phyloP scores from a whole-genome alignment of 805 yeast species.

The Brettanomyces custersianus region DNA sequence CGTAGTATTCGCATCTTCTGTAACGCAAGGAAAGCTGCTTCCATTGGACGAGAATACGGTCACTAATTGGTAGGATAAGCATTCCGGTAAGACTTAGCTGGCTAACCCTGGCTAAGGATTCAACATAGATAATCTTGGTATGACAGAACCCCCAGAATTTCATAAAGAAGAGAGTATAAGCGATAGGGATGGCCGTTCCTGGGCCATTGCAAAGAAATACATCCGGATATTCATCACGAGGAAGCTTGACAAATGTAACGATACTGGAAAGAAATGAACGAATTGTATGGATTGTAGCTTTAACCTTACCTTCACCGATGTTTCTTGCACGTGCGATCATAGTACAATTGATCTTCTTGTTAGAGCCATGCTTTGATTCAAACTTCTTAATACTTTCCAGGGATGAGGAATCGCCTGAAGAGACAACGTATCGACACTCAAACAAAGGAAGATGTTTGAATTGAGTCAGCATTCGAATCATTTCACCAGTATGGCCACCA shows the following conservation, averaged over 20 bases:
- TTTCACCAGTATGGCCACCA: slow-evolving; percentile 96
- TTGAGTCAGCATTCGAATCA: slow-evolving; percentile 57
- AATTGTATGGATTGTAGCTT: slow-evolving; percentile 26
- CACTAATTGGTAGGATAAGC: slow-evolving; percentile 59
- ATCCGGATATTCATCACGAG: slow-evolving; percentile 16
- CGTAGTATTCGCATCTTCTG: slow-evolving; percentile 62
- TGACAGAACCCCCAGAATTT: slow-evolving; percentile 37
- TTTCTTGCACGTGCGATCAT: slow-evolving; percentile 24
- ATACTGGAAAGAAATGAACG: slow-evolving; percentile 22
- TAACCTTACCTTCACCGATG: slow-evolving; percentile 27
- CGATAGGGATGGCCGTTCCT: slow-evolving; percentile 68
- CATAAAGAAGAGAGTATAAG: slow-evolving; percentile 43
- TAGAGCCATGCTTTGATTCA: slow-evolving; percentile 18
- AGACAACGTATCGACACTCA: slow-evolving; percentile 22
- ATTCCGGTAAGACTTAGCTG: slow-evolving; percentile 69
- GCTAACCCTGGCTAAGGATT: slow-evolving; percentile 77
- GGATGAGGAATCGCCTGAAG: slow-evolving; percentile 41
- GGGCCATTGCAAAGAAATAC: slow-evolving; percentile 60
- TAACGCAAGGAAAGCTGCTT: slow-evolving; percentile 42
- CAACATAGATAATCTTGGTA: slow-evolving; percentile 68
- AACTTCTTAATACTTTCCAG: slow-evolving; percentile 28
- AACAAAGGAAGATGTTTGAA: slow-evolving; percentile 22
- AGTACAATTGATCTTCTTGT: slow-evolving; percentile 9
- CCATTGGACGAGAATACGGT: slow-evolving; percentile 91
- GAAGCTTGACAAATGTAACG: slow-evolving; percentile 4